Evolutionary conservation across 768 basidiomycete genomes (phyloP).

Genomic region (Royoungia palumana): DNA sequence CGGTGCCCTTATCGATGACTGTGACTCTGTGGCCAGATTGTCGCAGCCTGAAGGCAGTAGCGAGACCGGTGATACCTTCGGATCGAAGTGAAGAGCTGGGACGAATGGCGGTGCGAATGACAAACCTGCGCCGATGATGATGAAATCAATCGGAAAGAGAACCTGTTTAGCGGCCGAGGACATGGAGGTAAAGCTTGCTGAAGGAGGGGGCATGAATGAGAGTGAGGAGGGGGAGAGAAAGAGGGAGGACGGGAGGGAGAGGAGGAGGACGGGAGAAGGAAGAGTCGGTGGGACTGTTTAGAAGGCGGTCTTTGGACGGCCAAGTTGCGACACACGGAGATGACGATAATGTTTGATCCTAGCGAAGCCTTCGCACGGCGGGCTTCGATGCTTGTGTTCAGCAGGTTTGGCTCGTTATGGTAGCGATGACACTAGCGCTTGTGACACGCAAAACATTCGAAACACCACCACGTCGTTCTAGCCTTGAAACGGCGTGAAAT

Average conservation of each 20-base stretch:
- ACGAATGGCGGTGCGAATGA: not conserved
- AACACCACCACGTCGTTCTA: no score
- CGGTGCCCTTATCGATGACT: slow-evolving; percentile 51
- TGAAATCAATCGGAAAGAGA: slow-evolving; percentile 29
- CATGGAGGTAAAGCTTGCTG: not conserved
- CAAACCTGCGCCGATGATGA: slow-evolving; percentile 31
- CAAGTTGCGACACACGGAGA: not conserved
- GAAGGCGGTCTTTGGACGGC: slow-evolving; percentile 21
- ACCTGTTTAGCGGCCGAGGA: slow-evolving; percentile 24
- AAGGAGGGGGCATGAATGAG: not conserved
- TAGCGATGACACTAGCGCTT: no score
- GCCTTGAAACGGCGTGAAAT: no score
- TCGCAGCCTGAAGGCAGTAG: slow-evolving; percentile 53
- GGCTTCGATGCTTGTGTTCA: slow-evolving; percentile 7
- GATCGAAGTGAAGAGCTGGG: not conserved
- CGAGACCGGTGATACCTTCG: slow-evolving; percentile 50
- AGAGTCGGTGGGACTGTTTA: no score
- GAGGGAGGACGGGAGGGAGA: no score
- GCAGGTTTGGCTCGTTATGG: slow-evolving; percentile 5
- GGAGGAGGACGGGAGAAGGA: no score
- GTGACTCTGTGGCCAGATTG: slow-evolving; percentile 59
- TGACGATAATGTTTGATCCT: slow-evolving; percentile 12
- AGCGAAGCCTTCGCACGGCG: slow-evolving; percentile 20
- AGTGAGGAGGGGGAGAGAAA: no score
- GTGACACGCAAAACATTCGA: no score